Evolutionary conservation across 495 filamentous ascomycete genomes (phyloP).

Genomic region (Astrothelium subdiscretum): DNA sequence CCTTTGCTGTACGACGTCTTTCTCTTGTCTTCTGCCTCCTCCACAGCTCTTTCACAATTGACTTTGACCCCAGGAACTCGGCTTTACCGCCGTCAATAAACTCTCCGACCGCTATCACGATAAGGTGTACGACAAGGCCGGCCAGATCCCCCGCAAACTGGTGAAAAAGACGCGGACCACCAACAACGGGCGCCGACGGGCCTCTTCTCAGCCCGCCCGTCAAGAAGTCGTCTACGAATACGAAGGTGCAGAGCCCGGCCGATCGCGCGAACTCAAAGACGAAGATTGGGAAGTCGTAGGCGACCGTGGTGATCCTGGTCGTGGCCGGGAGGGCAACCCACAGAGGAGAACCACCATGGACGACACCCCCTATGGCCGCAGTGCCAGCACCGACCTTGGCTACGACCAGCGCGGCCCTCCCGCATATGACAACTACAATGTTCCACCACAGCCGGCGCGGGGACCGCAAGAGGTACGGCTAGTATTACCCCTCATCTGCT

Average conservation of each 20-base stretch:
- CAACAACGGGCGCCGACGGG: not conserved
- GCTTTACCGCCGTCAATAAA: not conserved
- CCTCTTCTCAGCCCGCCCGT: not conserved
- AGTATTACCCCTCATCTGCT: not conserved
- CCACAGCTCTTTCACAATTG: not conserved
- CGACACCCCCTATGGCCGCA: not conserved
- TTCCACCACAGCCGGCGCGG: not conserved
- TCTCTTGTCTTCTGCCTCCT: not conserved
- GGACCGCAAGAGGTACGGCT: not conserved
- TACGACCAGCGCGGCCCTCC: not conserved
- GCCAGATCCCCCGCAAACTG: not conserved
- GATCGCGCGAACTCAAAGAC: not conserved
- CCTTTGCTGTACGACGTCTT: not conserved
- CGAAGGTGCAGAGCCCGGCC: not conserved
- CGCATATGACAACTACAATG: not conserved
- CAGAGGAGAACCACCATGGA: not conserved
- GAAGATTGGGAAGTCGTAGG: not conserved
- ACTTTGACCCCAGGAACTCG: not conserved
- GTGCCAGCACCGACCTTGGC: not conserved
- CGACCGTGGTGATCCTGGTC: not conserved
- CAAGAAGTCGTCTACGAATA: not conserved
- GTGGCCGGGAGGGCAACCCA: not conserved
- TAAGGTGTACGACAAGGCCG: not conserved
- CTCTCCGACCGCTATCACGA: slow-evolving; percentile 1
- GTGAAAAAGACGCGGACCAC: not conserved